Percentiles rank a stretch among this genome's conserved stretches.
phyloP scores from a whole-genome alignment of 164 flowering plant species.

The Kingdonia uniflora region DNA sequence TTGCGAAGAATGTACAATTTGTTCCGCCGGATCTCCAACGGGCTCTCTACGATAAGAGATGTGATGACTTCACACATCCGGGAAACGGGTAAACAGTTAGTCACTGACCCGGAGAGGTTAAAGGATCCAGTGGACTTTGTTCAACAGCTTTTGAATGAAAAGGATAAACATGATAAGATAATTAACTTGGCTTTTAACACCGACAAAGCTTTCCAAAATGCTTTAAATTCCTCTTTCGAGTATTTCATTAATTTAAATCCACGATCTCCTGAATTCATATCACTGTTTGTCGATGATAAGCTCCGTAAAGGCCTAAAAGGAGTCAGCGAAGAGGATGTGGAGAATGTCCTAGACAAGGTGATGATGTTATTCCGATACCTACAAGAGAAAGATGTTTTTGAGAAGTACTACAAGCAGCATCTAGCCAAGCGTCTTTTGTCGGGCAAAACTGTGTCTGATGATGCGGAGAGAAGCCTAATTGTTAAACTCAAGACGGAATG shows the following conservation, averaged over 20 bases:
- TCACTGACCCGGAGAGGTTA: conserved; percentile 81
- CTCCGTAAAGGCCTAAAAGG: conserved; percentile 57
- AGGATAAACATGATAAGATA: conserved; percentile 74
- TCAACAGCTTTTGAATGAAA: conserved; percentile 73
- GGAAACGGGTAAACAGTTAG: conserved; percentile 80
- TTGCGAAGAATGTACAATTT: conserved; percentile 74
- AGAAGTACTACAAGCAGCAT: conserved; percentile 56
- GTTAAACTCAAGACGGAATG: conserved; percentile 72
- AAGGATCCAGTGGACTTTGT: conserved; percentile 94
- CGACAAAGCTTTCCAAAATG: conserved; percentile 89
- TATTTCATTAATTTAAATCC: conserved; percentile 77
- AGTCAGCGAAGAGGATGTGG: conserved; percentile 54
- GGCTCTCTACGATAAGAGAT: conserved; percentile 60
- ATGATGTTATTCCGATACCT: conserved; percentile 64
- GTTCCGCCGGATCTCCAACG: conserved; percentile 70
- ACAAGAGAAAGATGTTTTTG: conserved; percentile 61
- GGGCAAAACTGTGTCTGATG: conserved; percentile 57
- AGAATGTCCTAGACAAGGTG: conserved; percentile 52
- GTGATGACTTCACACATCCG: conserved; percentile 85
- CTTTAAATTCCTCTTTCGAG: conserved; percentile 85
- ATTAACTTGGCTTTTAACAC: conserved; percentile 59
- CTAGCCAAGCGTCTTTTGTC: conserved; percentile 52
- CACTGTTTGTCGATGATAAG: conserved; percentile 62
- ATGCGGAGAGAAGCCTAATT: conserved; percentile 61
- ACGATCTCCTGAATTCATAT: conserved; percentile 67